Conservation (phyloP, 139 green algal genomes). For the Coelastrella sp. region DNA sequence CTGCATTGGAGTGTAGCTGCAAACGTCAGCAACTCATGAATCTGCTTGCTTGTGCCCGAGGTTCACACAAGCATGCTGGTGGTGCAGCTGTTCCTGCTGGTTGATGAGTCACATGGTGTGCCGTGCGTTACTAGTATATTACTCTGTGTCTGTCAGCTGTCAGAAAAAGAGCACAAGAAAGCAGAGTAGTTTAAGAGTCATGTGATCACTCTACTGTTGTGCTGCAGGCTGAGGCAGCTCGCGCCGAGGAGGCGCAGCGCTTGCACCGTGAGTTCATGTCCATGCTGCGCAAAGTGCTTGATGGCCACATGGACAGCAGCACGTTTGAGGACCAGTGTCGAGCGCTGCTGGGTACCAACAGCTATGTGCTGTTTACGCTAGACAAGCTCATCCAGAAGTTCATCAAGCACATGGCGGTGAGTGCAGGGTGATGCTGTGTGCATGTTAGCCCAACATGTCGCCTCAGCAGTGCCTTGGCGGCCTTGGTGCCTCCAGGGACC, state of each 20-base stretch:
- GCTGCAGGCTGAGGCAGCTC: slow-evolving; percentile 29
- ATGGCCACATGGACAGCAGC: slow-evolving; percentile 69
- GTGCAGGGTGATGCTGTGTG: not conserved
- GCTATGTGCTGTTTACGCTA: slow-evolving; percentile 95
- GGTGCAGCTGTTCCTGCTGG: too few relatives aligned
- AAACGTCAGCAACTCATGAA: too few relatives aligned
- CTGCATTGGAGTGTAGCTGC: too few relatives aligned
- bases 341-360: slow-evolving; percentile 85
- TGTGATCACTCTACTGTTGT: not conserved
- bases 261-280: slow-evolving; percentile 67
- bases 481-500: too few relatives aligned
- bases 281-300: slow-evolving; percentile 67
- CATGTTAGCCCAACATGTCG: too few relatives aligned
- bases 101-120: too few relatives aligned
- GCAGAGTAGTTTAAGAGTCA: not conserved
- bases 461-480: too few relatives aligned
- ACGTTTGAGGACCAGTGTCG: slow-evolving; percentile 77
- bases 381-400: slow-evolving; percentile 96
- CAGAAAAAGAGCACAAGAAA: too few relatives aligned
- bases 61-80: too few relatives aligned
- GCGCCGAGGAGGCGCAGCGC: slow-evolving; percentile 37
- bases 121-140: too few relatives aligned
- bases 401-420: slow-evolving; percentile 86
- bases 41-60: too few relatives aligned
- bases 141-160: too few relatives aligned